phyloP scores from a whole-genome alignment of 2,329 filamentous ascomycete species.

The Drechslera avenae region DNA sequence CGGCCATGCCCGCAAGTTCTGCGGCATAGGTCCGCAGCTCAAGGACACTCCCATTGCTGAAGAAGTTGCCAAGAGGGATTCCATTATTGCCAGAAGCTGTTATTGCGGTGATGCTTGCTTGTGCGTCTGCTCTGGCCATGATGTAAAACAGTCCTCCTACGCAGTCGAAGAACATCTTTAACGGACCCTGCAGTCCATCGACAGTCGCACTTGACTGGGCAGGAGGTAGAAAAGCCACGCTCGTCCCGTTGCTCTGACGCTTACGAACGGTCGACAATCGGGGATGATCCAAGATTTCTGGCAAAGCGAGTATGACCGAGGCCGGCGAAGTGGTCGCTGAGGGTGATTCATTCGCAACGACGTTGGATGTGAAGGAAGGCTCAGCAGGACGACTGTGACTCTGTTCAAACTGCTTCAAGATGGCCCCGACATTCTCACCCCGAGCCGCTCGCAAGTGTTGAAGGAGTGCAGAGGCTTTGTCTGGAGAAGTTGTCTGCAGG shows the following conservation, averaged over 20 bases:
- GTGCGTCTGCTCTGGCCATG: constrained; percentile 16
- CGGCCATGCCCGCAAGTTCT: constrained; percentile 26
- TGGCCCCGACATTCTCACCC: constrained; percentile 9
- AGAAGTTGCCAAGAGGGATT: constrained; percentile 11
- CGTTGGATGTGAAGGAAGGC: background rate
- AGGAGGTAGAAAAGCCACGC: background rate
- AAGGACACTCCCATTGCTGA: constrained; percentile 3
- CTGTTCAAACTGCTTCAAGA: constrained; percentile 9
- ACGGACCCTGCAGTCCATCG: constrained; percentile 3
- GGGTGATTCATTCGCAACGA: background rate
- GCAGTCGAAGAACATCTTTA: constrained; percentile 22
- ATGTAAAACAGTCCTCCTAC: constrained; percentile 24
- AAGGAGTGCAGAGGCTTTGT: constrained; percentile 17
- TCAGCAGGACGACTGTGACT: background rate
- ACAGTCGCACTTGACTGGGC: constrained; percentile 5
- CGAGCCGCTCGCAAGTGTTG: constrained; percentile 8
- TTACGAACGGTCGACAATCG: constrained; percentile 1
- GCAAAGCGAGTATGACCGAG: background rate
- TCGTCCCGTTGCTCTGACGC: background rate
- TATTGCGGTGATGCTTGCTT: constrained; percentile 1
- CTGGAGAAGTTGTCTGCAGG: constrained; percentile 18
- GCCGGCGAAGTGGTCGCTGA: too few relatives aligned
- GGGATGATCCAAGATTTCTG: constrained; percentile 2
- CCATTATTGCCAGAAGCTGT: constrained; percentile 1
- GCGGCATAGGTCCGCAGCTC: constrained; percentile 9